Evolutionary conservation across 495 filamentous ascomycete species (phyloP).

Genomic region (Penicillium paradoxum): DNA sequence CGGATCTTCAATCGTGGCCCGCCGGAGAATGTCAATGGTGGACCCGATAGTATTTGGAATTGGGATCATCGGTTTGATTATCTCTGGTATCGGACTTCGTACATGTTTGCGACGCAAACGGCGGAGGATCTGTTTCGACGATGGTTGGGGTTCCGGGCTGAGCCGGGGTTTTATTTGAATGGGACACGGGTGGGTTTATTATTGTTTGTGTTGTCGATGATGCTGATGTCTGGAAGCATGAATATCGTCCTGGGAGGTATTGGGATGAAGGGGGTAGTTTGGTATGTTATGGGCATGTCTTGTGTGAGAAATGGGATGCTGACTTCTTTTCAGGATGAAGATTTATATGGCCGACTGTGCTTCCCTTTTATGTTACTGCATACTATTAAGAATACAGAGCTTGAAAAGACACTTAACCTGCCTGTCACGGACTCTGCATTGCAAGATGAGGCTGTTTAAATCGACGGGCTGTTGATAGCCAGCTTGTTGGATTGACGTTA

Average conservation of each 20-base stretch:
- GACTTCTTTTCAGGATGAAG: not conserved
- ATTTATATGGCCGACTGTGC: not conserved
- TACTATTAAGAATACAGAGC: not conserved
- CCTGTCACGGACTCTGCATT: constrained; percentile 1
- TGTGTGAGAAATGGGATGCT: not conserved
- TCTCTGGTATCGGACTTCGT: constrained; percentile 3
- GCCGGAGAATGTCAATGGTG: constrained; percentile 6
- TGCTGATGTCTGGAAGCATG: not conserved
- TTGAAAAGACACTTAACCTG: not conserved
- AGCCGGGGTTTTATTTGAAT: not conserved
- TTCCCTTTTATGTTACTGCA: constrained; percentile 1
- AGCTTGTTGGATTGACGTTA: no score
- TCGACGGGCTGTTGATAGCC: not conserved
- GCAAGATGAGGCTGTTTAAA: not conserved
- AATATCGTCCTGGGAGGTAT: constrained; percentile 2
- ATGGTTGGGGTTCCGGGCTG: not conserved
- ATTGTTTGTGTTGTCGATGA: not conserved
- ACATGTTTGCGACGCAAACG: constrained; percentile 6
- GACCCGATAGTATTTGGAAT: constrained; percentile 10
- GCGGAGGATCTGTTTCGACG: constrained; percentile 1
- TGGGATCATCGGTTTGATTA: constrained; percentile 11
- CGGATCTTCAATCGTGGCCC: constrained; percentile 56
- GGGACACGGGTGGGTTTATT: not conserved
- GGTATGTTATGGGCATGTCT: not conserved
- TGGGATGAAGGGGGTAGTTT: constrained; percentile 3